phyloP scores from a whole-genome alignment of 2,329 filamentous ascomycete species.

The Fusarium robinianum region DNA sequence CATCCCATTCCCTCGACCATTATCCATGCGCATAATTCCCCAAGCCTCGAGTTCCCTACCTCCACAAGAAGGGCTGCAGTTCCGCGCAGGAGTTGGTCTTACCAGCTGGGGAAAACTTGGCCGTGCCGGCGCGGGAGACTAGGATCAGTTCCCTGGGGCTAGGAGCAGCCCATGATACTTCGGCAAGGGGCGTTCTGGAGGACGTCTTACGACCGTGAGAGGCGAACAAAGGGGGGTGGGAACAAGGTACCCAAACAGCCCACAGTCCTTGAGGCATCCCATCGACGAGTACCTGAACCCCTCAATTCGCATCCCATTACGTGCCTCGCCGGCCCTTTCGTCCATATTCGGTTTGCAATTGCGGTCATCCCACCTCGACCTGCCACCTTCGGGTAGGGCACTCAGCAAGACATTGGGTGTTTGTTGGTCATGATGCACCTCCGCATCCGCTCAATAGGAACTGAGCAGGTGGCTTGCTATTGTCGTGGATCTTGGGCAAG shows the following conservation, averaged over 20 bases:
- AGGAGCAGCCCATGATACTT: conserved; percentile 17
- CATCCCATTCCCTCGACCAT: conserved; percentile 12
- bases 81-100: conserved; percentile 20
- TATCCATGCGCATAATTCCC: conserved; percentile 13
- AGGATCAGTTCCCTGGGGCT: conserved; percentile 11
- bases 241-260: conserved; percentile 21
- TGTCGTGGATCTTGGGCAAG: conserved; percentile 13
- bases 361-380: conserved; percentile 5
- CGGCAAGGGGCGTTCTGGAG: conserved; percentile 5
- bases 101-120: conserved; percentile 24
- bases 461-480: conserved; percentile 10
- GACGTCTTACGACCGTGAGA: conserved; percentile 28
- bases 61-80: conserved; percentile 17
- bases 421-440: conserved; percentile 15
- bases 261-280: conserved; percentile 7
- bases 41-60: conserved; percentile 5
- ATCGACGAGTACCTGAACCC: conserved; percentile 11
- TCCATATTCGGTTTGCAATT: no score
- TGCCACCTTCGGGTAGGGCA: conserved; percentile 1
- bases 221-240: conserved; percentile 16
- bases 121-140: conserved; percentile 25
- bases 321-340: not conserved
- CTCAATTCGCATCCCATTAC: conserved; percentile 6
- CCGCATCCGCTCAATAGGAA: conserved; percentile 14
- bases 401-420: conserved; percentile 7